Evolutionary conservation across 2,329 filamentous ascomycete species (phyloP).

Genomic region (Stemphylium lycopersici): DNA sequence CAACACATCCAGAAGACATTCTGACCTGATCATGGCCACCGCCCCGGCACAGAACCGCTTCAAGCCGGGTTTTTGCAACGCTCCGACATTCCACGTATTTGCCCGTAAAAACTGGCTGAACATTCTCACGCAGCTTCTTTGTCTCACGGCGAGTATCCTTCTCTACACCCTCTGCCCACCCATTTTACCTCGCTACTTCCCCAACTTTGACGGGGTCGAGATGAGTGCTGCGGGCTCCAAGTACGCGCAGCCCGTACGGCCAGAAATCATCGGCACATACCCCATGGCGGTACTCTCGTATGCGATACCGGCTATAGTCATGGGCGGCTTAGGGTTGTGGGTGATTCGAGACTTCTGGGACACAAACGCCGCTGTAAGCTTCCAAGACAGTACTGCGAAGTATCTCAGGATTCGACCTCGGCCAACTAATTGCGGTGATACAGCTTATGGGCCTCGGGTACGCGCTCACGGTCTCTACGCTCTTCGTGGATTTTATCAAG

Average conservation of each 20-base stretch:
- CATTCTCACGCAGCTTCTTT: slow-evolving; percentile 65
- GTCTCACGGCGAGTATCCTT: slow-evolving; percentile 61
- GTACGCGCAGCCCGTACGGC: slow-evolving; percentile 70
- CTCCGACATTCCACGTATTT: slow-evolving; percentile 19
- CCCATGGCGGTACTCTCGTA: slow-evolving; percentile 67
- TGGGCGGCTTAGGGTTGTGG: slow-evolving; percentile 66
- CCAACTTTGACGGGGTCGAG: slow-evolving; percentile 22
- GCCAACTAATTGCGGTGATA: not conserved
- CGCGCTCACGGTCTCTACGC: slow-evolving; percentile 33
- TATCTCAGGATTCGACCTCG: too few relatives aligned
- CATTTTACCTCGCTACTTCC: slow-evolving; percentile 67
- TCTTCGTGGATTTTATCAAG: slow-evolving; percentile 43
- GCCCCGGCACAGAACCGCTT: not conserved
- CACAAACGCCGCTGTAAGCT: slow-evolving; percentile 64
- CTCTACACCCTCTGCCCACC: slow-evolving; percentile 52
- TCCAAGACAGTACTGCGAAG: too few relatives aligned
- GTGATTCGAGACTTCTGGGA: slow-evolving; percentile 56
- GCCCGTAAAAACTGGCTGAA: slow-evolving; percentile 57
- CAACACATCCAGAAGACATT: not conserved
- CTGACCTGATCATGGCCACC: not conserved
- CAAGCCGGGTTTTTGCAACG: slow-evolving; percentile 20
- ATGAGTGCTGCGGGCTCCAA: slow-evolving; percentile 50
- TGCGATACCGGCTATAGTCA: slow-evolving; percentile 66
- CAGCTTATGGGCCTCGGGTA: slow-evolving; percentile 40
- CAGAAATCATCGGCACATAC: slow-evolving; percentile 73